Evolutionary conservation across 257 asterid species (phyloP).

Genomic region (Nicotiana benthamiana): DNA sequence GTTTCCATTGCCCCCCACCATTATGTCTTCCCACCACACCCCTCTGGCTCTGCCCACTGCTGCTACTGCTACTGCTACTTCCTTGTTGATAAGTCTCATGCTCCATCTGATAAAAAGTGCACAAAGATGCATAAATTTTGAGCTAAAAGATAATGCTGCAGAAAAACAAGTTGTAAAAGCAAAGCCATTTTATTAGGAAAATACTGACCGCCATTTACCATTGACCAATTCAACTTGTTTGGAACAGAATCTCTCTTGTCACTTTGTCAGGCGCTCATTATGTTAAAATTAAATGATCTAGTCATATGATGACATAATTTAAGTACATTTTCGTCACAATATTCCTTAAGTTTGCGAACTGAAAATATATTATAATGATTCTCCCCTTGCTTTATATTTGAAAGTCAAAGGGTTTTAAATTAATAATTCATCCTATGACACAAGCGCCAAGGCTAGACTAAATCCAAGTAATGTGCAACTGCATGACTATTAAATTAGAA

Average conservation of each 20-base stretch:
- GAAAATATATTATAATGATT: neutral
- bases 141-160: neutral
- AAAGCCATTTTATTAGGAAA: neutral
- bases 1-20: slow-evolving; percentile 44
- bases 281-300: neutral
- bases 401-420: neutral
- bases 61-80: slow-evolving; percentile 9
- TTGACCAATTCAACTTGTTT: neutral
- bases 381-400: neutral
- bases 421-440: neutral
- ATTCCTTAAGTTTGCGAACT: neutral
- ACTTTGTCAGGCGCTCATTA: neutral
- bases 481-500: neutral
- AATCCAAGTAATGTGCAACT: neutral
- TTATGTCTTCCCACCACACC: slow-evolving; percentile 21
- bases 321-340: neutral
- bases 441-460: neutral
- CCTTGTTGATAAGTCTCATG: slow-evolving; percentile 9
- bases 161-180: neutral
- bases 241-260: neutral
- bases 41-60: slow-evolving; percentile 1
- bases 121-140: neutral
- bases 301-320: neutral
- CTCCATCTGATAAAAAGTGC: slow-evolving; percentile 12
- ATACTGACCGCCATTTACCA: neutral